These are phyloP conservation scores for Favolaschia claudopus DNA, from an alignment of 768 basidiomycete species.

Conservation along the genomic window DNA sequence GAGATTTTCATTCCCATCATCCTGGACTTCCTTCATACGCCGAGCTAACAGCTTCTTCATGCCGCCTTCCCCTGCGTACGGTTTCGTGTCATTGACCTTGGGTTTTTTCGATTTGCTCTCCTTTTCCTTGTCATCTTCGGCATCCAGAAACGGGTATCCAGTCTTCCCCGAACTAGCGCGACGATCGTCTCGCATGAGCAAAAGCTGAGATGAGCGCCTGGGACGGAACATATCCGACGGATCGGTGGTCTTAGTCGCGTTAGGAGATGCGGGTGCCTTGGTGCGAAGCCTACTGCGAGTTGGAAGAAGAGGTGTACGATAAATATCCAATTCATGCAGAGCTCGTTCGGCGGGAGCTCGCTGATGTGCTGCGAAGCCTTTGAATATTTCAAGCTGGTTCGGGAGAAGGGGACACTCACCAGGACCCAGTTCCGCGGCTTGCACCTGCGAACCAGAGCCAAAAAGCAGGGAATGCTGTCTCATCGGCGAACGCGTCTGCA, in stretches of 20 bases:
- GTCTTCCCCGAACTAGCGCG: slow-evolving; percentile 52
- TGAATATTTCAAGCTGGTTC: slow-evolving; percentile 9
- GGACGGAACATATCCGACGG: slow-evolving; percentile 73
- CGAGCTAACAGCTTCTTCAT: slow-evolving; percentile 76
- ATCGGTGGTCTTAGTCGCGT: slow-evolving; percentile 44
- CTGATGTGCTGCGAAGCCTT: slow-evolving; percentile 35
- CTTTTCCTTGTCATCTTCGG: slow-evolving; percentile 35
- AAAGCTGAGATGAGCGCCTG: slow-evolving; percentile 48
- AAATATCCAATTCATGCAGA: slow-evolving; percentile 76
- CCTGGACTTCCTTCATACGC: slow-evolving; percentile 29
- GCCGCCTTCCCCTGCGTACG: slow-evolving; percentile 80
- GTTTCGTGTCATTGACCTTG: slow-evolving; percentile 66
- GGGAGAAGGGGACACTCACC: slow-evolving; percentile 33
- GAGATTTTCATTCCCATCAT: slow-evolving; percentile 29
- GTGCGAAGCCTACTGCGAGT: slow-evolving; percentile 56
- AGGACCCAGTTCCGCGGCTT: slow-evolving; percentile 37
- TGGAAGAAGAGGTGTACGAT: slow-evolving; percentile 80
- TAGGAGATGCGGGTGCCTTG: slow-evolving; percentile 41
- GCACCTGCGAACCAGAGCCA: slow-evolving; percentile 44
- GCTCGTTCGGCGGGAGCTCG: slow-evolving; percentile 69
- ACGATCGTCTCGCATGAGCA: slow-evolving; percentile 71
- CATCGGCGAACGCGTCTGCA: slow-evolving; percentile 56
- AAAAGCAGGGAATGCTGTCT: slow-evolving; percentile 65
- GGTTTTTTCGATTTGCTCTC: slow-evolving; percentile 47
- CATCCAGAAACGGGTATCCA: slow-evolving; percentile 20